Conservation (phyloP, 2,329 filamentous ascomycete genomes). For the Trichophyton equinum region DNA sequence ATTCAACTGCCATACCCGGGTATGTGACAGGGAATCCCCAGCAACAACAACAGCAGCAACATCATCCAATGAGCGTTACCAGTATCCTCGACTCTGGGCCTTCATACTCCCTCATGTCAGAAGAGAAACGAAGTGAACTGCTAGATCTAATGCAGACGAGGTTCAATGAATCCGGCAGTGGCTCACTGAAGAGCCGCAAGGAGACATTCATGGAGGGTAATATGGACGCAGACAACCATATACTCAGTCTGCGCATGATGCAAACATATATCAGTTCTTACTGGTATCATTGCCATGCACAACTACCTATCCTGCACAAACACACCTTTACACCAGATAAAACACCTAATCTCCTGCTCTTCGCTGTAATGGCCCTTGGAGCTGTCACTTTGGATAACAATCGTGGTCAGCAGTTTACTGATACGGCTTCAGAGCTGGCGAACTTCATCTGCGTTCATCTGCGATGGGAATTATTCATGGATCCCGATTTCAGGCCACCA, state of each 20-base stretch:
- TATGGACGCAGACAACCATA: slow-evolving; percentile 47
- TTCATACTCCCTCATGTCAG: slow-evolving; percentile 68
- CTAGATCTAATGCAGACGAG: slow-evolving; percentile 67
- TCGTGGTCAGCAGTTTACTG: slow-evolving; percentile 59
- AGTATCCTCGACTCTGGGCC: slow-evolving; percentile 69
- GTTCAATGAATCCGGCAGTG: slow-evolving; percentile 69
- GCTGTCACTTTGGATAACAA: slow-evolving; percentile 78
- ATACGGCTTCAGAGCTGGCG: slow-evolving; percentile 67
- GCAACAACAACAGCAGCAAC: slow-evolving; percentile 28
- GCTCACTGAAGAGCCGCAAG: slow-evolving; percentile 60
- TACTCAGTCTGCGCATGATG: slow-evolving; percentile 84
- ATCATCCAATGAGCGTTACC: slow-evolving; percentile 81
- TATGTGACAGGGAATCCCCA: slow-evolving; percentile 30
- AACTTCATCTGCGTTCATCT: slow-evolving; percentile 87
- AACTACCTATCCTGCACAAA: slow-evolving; percentile 86
- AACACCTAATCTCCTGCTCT: slow-evolving; percentile 69
- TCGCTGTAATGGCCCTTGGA: slow-evolving; percentile 85
- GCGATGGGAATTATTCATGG: slow-evolving; percentile 93
- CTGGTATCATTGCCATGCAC: slow-evolving; percentile 89
- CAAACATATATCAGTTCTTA: slow-evolving; percentile 87
- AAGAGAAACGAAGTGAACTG: slow-evolving; percentile 73
- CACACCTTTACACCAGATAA: slow-evolving; percentile 84
- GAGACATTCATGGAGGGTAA: slow-evolving; percentile 69
- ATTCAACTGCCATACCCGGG: slow-evolving; percentile 34
- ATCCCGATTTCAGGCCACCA: slow-evolving; percentile 75